Evolutionary conservation across 805 yeast species (phyloP), one percentile per base, ranked within the genome.

Genomic region (Blastobotrys chiropterorum): DNA sequence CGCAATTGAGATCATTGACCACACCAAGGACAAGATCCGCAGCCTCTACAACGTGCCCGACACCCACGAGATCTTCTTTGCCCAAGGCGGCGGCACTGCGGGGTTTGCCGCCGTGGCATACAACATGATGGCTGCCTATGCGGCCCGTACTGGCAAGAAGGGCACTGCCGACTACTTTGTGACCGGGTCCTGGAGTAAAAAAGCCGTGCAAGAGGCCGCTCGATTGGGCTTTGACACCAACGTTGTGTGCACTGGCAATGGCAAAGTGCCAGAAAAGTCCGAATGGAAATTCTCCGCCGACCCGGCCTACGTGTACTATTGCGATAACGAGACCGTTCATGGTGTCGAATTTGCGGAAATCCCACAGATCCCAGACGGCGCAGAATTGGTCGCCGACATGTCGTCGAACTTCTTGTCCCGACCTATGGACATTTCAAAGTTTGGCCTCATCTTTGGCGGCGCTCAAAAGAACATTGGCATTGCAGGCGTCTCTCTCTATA

Each of bases 71-170:
- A 92, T 92, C 1, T 84, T 94, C 67, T 94, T 92, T 72, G 70
- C 92, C 71, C 99, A 94, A 73, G 98, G 99, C 58, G 99, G 99
- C 56, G 99, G 98, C 54, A 92, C 98, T 49, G 85, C 90, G 30
- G 98, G 97, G 3, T 94, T 94, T 61, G 86, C 98, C 2, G 82
- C 96, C 3, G 76, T 88, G 46, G 89, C 88, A 8, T 81, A 90
- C 61, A 92, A 90, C 67, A 67, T 94, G 69, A 67, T 85, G 55
- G 95, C 96, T 21, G 75, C 85, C 17, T 80, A 79, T 68, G 85
- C 85, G 45, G 81, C 80, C 58, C 82, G 77, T 64, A 79, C 85
- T 16, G 94, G 92, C 42, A 81, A 81, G 61, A 76, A 74, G 54
- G 97, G 95, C 49, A 81, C 76, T 57, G 90, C 86, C 47, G 95